Percentiles rank a stretch among this genome's conserved stretches.
phyloP scores from a whole-genome alignment of 441 rosid genomes.

The Pelargonium citronellum region DNA sequence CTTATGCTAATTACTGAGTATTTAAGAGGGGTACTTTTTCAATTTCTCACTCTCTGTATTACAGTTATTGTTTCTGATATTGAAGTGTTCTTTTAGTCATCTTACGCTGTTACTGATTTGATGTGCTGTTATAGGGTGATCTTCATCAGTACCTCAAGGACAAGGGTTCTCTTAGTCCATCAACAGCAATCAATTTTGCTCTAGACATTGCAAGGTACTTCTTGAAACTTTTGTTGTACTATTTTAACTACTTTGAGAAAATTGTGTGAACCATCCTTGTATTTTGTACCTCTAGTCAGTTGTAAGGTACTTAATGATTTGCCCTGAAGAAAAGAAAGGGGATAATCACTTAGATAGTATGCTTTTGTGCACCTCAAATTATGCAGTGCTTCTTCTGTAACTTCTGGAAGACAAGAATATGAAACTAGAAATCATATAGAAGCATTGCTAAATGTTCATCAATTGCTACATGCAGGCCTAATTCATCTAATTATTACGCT shows the following conservation, averaged over 20 bases:
- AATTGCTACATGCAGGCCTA: neutral
- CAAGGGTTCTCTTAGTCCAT: conserved; percentile 79
- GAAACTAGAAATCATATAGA: neutral
- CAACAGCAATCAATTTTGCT: conserved; percentile 83
- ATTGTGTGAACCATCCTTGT: too few relatives aligned
- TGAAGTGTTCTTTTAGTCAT: conserved; percentile 11
- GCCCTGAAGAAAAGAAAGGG: too few relatives aligned
- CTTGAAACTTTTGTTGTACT: neutral
- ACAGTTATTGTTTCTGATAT: conserved; percentile 9
- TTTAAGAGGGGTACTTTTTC: conserved; percentile 69
- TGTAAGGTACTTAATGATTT: too few relatives aligned
- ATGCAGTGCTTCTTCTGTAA: neutral
- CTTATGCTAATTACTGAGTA: conserved; percentile 94
- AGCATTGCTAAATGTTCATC: conserved; percentile 5
- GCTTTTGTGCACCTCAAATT: too few relatives aligned
- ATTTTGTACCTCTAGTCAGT: too few relatives aligned
- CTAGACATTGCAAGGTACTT: conserved; percentile 95
- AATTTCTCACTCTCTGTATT: conserved; percentile 11
- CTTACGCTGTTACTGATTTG: conserved; percentile 18
- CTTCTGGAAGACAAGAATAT: neutral
- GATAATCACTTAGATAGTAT: neutral
- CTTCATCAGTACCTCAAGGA: conserved; percentile 94
- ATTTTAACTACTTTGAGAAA: neutral
- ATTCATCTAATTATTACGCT: conserved; percentile 17
- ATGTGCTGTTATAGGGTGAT: conserved; percentile 62